Evolutionary conservation across 1,139 yeast species (phyloP), one percentile per base, ranked within the genome.

Genomic region (Yamadazyma songkhlaensis): DNA sequence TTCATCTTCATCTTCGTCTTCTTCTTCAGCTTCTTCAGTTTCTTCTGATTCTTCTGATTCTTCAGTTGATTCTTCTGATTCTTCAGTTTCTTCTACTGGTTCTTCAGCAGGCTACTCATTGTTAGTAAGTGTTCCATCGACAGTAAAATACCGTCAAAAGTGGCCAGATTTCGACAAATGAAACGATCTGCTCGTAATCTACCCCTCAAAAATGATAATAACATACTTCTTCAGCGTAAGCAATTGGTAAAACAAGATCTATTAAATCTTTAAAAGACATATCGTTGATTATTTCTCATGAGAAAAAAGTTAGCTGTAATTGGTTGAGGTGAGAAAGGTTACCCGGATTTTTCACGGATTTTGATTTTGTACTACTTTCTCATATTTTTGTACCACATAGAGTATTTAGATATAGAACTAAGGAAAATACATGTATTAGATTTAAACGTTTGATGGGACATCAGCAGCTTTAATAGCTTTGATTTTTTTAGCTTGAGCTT

Each of bases 161-260:
- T 17, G 6, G 4, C 20, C 20, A 17, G 6, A 17, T 17, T 17
- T 17, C 20, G 20, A 17, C 4, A 17, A 4, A 4, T 17, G 6
- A 17, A 17, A 17, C 6, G 6, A 4, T 17, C 4, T 4, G 6
- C 20, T 6, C 20, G 20, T 4, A 17, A 17, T 4, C 4, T 17
- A 4, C 20, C 20, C 6, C 4, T 17, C 20, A 17, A 17, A 17
- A 17, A 17, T 17, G 20, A 17, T 17, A 17, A 17, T 17, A 17
- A 69, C 76, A 53, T 67, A 75, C 82, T 61, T 80, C 90, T 61
- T 86, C 96, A 57, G 96, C 96, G 68, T 76, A 80, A 42, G 95
- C 96, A 51, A 87, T 77, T 60, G 96, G 96, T 53, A 81, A 67
- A 49, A 86, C 75, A 49, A 86, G 75, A 64, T 88, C 96, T 68